Conservation (phyloP, 176 grass and related monocot genomes). For the Carex parvula region DNA sequence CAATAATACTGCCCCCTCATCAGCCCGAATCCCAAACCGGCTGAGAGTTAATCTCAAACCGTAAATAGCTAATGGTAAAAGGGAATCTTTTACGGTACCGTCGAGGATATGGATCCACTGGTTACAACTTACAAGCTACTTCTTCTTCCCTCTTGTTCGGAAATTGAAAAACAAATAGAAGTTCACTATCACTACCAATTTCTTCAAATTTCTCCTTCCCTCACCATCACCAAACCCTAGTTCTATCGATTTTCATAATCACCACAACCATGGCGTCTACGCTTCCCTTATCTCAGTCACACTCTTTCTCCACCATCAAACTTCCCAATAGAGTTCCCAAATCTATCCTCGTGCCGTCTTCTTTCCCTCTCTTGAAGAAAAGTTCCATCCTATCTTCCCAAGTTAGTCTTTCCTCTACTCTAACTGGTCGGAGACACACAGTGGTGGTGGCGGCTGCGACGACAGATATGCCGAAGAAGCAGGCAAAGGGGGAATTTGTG, state of each 20-base stretch:
- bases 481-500: constrained; percentile 58
- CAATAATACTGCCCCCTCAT: too few relatives aligned
- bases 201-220: background rate
- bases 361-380: background rate
- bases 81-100: too few relatives aligned
- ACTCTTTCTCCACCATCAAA: constrained; percentile 17
- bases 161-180: background rate
- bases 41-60: too few relatives aligned
- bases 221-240: background rate
- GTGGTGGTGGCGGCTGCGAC: constrained; percentile 9
- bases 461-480: constrained; percentile 30
- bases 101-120: too few relatives aligned
- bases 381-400: background rate
- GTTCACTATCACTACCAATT: background rate
- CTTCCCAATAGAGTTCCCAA: background rate
- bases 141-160: background rate
- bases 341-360: background rate
- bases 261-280: constrained; percentile 29
- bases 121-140: constrained; percentile 21
- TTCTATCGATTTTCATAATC: background rate
- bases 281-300: constrained; percentile 32
- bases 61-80: too few relatives aligned
- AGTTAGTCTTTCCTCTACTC: background rate
- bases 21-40: too few relatives aligned
- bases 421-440: constrained; percentile 9